These are phyloP conservation scores for Russula compacta DNA, from an alignment of 768 basidiomycete species.

Conservation along the genomic window DNA sequence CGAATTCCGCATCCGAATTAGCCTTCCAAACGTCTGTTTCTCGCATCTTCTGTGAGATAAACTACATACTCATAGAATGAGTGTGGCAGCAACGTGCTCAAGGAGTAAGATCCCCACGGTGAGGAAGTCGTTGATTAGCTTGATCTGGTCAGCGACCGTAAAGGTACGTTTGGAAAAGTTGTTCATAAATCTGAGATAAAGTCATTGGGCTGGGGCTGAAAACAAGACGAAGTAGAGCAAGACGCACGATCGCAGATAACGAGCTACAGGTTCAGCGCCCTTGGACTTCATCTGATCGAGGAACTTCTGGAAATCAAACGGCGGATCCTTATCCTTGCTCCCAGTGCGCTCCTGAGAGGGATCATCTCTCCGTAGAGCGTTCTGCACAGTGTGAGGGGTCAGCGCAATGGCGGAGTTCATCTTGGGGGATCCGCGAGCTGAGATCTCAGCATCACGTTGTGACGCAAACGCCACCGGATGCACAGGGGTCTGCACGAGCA, in stretches of 20 bases:
- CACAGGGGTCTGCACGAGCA: constrained; percentile 11
- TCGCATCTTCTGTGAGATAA: constrained; percentile 84
- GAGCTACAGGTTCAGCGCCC: constrained; percentile 85
- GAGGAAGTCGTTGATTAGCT: constrained; percentile 91
- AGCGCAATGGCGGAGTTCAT: background rate
- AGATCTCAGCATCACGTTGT: constrained; percentile 6
- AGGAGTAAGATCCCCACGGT: constrained; percentile 40
- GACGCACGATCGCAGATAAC: constrained; percentile 89
- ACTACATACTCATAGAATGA: constrained; percentile 38
- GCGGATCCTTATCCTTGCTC: constrained; percentile 30
- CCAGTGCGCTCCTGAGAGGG: constrained; percentile 20
- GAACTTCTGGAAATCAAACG: constrained; percentile 92
- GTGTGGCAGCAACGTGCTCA: background rate
- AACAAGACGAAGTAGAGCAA: background rate
- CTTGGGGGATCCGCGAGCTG: constrained; percentile 15
- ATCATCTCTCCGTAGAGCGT: constrained; percentile 21
- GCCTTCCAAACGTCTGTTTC: constrained; percentile 77
- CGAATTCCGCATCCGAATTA: constrained; percentile 75
- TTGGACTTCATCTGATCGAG: constrained; percentile 89
- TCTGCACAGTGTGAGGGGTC: background rate
- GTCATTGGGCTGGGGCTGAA: background rate
- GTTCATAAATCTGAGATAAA: constrained; percentile 68
- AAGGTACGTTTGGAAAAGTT: constrained; percentile 91
- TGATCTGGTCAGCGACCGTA: constrained; percentile 87
- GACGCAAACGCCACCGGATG: constrained; percentile 4